Conservation (phyloP, 495 filamentous ascomycete genomes). For the Bacidia rubella region DNA sequence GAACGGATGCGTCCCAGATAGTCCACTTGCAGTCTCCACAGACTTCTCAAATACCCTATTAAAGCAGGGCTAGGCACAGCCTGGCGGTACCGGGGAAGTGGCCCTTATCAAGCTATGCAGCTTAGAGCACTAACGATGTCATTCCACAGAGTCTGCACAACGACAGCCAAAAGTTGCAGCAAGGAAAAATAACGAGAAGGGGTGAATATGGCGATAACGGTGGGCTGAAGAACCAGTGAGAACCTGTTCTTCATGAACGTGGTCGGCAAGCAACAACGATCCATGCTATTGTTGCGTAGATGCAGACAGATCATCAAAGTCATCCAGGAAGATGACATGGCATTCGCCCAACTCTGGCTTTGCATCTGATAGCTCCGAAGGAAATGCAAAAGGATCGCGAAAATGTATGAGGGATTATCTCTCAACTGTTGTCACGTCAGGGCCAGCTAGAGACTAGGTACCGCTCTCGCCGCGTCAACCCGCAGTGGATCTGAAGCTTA, state of each 20-base stretch:
- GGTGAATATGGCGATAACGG: background rate
- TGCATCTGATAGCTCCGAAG: background rate
- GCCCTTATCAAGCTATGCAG: slow-evolving; percentile 3
- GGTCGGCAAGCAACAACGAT: background rate
- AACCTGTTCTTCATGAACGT: background rate
- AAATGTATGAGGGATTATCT: slow-evolving; percentile 7
- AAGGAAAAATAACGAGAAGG: background rate
- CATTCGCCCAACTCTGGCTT: background rate
- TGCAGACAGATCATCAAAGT: background rate
- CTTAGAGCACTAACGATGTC: background rate
- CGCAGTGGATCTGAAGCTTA: slow-evolving; percentile 3
- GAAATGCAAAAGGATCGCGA: background rate
- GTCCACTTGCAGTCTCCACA: background rate
- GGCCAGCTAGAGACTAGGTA: slow-evolving; percentile 2
- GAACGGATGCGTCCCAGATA: background rate
- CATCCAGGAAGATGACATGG: background rate
- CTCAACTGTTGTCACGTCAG: background rate
- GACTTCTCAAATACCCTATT: background rate
- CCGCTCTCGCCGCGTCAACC: background rate
- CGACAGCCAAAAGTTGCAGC: background rate
- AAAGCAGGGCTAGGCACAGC: background rate
- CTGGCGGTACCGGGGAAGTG: background rate
- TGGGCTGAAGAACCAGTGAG: background rate
- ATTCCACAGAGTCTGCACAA: background rate
- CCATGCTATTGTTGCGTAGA: background rate